Evolutionary conservation across 441 rosid species (phyloP).

Genomic region (Eruca vesicaria): DNA sequence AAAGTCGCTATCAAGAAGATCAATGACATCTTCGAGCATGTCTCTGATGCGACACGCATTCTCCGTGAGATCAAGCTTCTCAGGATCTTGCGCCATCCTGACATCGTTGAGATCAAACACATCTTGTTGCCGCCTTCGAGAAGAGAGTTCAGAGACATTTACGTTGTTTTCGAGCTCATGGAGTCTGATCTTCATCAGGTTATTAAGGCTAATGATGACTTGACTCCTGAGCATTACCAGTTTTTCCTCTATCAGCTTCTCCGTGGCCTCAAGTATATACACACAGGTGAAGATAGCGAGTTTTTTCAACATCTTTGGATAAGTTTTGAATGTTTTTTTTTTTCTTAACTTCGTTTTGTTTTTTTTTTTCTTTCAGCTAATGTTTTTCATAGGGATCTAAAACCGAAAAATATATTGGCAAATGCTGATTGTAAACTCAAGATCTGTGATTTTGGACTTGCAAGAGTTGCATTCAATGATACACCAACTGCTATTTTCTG

Average conservation of each 20-base stretch:
- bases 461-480: conserved; percentile 94
- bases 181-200: conserved; percentile 98
- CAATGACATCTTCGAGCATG: conserved; percentile 95
- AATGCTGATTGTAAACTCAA: conserved; percentile 97
- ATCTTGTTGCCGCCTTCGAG: conserved; percentile 93
- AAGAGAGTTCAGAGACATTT: conserved; percentile 92
- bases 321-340: not conserved
- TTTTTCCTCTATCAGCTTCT: conserved; percentile 98
- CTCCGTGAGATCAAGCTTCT: conserved; percentile 97
- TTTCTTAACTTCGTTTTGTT: not conserved
- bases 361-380: conserved; percentile 53
- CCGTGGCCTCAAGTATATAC: conserved; percentile 92
- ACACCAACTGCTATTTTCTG: conserved; percentile 95
- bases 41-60: conserved; percentile 94
- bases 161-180: conserved; percentile 95
- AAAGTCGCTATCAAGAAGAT: conserved; percentile 97
- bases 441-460: conserved; percentile 97
- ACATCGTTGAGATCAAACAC: conserved; percentile 96
- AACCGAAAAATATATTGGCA: conserved; percentile 92
- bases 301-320: not conserved
- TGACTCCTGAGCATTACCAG: conserved; percentile 93
- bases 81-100: conserved; percentile 89
- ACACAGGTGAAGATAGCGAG: conserved; percentile 67
- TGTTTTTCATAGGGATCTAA: conserved; percentile 93
- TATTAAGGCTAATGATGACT: conserved; percentile 96